A percentile compares a stretch with the other conserved stretches of the same genome.
These are phyloP conservation scores for Mycena olivaceomarginata DNA, from an alignment of 768 basidiomycete genomes.

Conservation along the genomic window DNA sequence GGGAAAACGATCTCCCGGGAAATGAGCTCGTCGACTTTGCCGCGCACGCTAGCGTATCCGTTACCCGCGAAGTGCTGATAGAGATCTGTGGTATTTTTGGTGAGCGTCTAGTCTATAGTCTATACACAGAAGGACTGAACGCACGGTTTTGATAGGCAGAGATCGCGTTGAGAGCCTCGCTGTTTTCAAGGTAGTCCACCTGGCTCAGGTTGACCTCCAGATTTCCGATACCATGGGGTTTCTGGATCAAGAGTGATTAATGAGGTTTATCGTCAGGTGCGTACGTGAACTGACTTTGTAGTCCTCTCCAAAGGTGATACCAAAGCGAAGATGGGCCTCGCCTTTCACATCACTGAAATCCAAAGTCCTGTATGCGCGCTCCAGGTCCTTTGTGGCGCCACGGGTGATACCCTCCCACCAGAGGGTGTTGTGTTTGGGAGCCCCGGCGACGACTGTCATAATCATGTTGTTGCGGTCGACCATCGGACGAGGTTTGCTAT, in stretches of 20 bases:
- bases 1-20: neutral
- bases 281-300: neutral
- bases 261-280: no score
- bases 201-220: neutral
- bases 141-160: neutral
- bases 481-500: neutral
- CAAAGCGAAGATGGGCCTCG: neutral
- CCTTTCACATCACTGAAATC: neutral
- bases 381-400: neutral
- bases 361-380: neutral
- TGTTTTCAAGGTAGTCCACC: neutral
- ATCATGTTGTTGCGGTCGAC: neutral
- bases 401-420: neutral
- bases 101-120: neutral
- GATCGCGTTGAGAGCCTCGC: neutral
- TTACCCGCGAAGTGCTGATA: neutral
- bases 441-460: neutral
- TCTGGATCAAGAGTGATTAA: neutral
- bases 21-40: neutral
- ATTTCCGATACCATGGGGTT: neutral
- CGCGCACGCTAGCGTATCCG: neutral
- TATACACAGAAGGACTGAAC: neutral
- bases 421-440: neutral
- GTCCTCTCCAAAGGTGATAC: neutral
- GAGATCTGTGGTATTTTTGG: neutral